A percentile compares a stretch with the other conserved stretches of the same genome.
Evolutionary conservation across 805 yeast genomes (phyloP).

Genomic region (Lachancea nothofagi): DNA sequence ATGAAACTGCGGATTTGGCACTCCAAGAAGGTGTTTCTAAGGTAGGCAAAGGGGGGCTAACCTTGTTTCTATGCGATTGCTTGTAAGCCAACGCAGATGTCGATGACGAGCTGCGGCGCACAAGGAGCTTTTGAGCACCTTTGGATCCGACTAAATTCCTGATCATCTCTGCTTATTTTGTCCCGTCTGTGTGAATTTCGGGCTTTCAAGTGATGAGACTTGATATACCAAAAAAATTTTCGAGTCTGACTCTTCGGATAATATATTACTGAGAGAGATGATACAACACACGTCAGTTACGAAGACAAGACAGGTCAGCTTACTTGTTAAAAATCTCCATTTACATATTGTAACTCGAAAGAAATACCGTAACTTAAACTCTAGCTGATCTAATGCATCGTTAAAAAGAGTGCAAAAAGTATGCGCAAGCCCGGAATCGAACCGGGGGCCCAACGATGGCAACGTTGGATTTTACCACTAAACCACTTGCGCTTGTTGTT

Average conservation of each 20-base stretch:
- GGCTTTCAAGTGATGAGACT: neutral
- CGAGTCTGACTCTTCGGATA: conserved; percentile 1
- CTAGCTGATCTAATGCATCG: no score
- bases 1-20: conserved; percentile 93
- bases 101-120: conserved; percentile 46
- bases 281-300: no score
- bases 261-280: neutral
- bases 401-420: neutral
- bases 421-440: conserved; percentile 11
- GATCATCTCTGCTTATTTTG: conserved; percentile 12
- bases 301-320: no score
- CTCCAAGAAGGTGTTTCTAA: conserved; percentile 92
- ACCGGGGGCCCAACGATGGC: conserved; percentile 11
- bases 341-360: no score
- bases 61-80: conserved; percentile 77
- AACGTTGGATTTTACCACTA: conserved; percentile 9
- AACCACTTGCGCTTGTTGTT: conserved; percentile 5
- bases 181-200: neutral
- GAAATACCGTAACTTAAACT: no score
- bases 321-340: no score
- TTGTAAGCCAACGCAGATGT: conserved; percentile 95
- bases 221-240: conserved; percentile 5
- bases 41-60: conserved; percentile 87
- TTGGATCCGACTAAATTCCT: conserved; percentile 16
- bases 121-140: conserved; percentile 9